phyloP scores from a whole-genome alignment of 2,329 filamentous ascomycete genomes.

The Peltaster fructicola region DNA sequence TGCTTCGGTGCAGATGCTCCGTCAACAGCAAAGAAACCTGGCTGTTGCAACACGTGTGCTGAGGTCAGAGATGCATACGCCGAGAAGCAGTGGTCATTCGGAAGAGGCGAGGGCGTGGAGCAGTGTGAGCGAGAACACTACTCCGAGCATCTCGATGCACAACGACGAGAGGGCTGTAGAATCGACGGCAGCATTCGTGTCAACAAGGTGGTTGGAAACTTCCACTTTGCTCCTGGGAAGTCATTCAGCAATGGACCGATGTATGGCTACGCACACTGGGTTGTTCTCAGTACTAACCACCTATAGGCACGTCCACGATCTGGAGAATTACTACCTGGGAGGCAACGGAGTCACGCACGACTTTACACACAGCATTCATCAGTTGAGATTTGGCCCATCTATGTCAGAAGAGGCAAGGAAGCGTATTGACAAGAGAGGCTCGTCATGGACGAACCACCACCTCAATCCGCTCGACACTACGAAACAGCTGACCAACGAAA shows the following conservation, averaged over 20 bases:
- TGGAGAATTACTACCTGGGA: slow-evolving; percentile 82
- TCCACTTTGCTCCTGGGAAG: slow-evolving; percentile 91
- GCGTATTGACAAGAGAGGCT: slow-evolving; percentile 38
- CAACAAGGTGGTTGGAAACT: slow-evolving; percentile 97
- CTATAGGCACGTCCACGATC: slow-evolving; percentile 94
- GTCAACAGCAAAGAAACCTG: slow-evolving; percentile 51
- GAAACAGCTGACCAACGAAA: slow-evolving; percentile 58
- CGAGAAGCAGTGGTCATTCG: slow-evolving; percentile 79
- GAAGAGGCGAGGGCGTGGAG: slow-evolving; percentile 77
- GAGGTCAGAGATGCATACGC: slow-evolving; percentile 94
- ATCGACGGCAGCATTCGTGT: slow-evolving; percentile 84
- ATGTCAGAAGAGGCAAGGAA: slow-evolving; percentile 57
- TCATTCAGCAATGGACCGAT: slow-evolving; percentile 93
- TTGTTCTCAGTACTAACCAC: too few relatives aligned
- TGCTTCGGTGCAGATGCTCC: slow-evolving; percentile 79
- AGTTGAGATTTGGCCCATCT: slow-evolving; percentile 82
- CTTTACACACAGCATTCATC: slow-evolving; percentile 77
- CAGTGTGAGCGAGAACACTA: slow-evolving; percentile 95
- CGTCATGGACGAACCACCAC: slow-evolving; percentile 74
- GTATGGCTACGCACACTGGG: too few relatives aligned
- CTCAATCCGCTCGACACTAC: slow-evolving; percentile 77
- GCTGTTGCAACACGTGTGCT: slow-evolving; percentile 93
- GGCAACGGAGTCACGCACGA: slow-evolving; percentile 54
- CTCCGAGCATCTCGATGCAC: slow-evolving; percentile 67
- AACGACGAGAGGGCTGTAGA: slow-evolving; percentile 82